Conservation (phyloP, 768 basidiomycete species). For the Leccinum boreale region DNA sequence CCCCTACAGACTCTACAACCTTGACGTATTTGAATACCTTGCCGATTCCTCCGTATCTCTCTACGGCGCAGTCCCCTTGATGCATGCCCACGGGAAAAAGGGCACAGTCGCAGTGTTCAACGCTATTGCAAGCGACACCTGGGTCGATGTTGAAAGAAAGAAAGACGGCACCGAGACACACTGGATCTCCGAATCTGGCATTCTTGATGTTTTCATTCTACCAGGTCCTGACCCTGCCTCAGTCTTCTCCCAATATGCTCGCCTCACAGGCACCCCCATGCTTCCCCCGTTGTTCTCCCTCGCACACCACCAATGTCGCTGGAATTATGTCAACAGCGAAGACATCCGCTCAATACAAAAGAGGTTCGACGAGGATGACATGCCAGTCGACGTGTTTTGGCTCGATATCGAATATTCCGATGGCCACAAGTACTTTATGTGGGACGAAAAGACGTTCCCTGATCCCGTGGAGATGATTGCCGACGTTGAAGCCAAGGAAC, state of each 20-base stretch:
- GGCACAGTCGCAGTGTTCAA: conserved; percentile 92
- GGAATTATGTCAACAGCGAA: conserved; percentile 93
- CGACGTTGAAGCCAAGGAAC: conserved; percentile 76
- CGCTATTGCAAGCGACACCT: conserved; percentile 86
- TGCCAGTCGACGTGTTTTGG: conserved; percentile 97
- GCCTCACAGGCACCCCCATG: conserved; percentile 79
- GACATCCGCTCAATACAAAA: conserved; percentile 84
- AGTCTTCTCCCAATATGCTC: conserved; percentile 82
- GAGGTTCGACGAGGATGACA: conserved; percentile 90
- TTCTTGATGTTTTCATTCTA: conserved; percentile 90
- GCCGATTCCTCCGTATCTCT: conserved; percentile 75
- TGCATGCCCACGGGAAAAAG: conserved; percentile 87
- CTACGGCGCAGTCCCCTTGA: conserved; percentile 88
- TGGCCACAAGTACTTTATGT: conserved; percentile 96
- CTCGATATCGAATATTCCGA: conserved; percentile 94
- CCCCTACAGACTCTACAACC: conserved; percentile 92
- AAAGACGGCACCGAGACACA: conserved; percentile 75
- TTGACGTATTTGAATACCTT: conserved; percentile 95
- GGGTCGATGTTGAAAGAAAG: conserved; percentile 79
- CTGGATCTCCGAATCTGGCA: conserved; percentile 97
- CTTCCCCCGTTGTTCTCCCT: conserved; percentile 91
- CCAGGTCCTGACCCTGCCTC: conserved; percentile 85
- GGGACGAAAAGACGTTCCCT: conserved; percentile 90
- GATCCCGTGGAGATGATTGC: conserved; percentile 93
- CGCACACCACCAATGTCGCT: conserved; percentile 96